phyloP scores from a whole-genome alignment of 257 asterid genomes.

The Jacaranda copaia region DNA sequence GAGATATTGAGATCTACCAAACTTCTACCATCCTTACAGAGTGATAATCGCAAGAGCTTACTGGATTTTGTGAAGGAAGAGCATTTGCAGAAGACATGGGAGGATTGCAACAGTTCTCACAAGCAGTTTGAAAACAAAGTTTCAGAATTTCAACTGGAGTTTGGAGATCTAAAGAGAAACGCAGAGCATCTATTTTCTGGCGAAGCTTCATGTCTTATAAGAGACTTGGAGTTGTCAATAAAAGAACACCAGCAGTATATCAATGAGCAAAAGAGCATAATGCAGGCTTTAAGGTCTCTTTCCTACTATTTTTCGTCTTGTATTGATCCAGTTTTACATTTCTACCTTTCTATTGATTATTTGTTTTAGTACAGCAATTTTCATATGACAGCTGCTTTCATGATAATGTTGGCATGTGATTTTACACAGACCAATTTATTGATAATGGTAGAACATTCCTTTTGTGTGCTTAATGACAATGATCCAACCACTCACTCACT shows the following conservation, averaged over 20 bases:
- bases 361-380: neutral
- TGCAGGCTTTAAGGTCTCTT: conserved; percentile 80
- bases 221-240: conserved; percentile 64
- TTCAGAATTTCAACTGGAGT: conserved; percentile 73
- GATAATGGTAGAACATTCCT: neutral
- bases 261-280: conserved; percentile 78
- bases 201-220: conserved; percentile 62
- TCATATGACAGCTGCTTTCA: conserved; percentile 8
- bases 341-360: neutral
- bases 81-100: conserved; percentile 69
- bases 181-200: conserved; percentile 68
- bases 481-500: neutral
- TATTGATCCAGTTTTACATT: conserved; percentile 13
- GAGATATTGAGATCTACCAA: conserved; percentile 71
- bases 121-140: conserved; percentile 83
- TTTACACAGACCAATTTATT: neutral
- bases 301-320: neutral
- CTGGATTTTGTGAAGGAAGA: conserved; percentile 88
- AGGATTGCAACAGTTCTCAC: conserved; percentile 74
- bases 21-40: conserved; percentile 64
- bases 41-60: conserved; percentile 65
- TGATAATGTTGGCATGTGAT: conserved; percentile 14
- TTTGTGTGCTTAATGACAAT: conserved; percentile 6
- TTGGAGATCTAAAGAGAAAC: conserved; percentile 70
- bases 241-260: conserved; percentile 61